These are phyloP conservation scores for Vigna trinervia DNA, from an alignment of 306 rosid genomes.

Conservation along the genomic window DNA sequence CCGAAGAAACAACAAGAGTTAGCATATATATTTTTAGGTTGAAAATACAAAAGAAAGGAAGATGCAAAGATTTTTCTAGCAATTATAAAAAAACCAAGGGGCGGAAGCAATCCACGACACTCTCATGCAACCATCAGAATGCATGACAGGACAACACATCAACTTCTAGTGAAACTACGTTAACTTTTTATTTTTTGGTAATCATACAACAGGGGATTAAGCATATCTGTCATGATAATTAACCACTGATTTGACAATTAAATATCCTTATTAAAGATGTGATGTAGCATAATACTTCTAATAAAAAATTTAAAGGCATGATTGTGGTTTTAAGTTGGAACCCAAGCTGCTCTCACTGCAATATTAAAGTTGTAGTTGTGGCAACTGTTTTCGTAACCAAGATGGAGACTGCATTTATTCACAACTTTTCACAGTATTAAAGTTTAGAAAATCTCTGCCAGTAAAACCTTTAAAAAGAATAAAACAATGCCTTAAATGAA, in stretches of 20 bases:
- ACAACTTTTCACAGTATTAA: not conserved
- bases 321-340: not conserved
- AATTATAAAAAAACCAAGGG: not conserved
- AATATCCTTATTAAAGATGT: not conserved
- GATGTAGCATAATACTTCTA: not conserved
- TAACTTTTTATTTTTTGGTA: not conserved
- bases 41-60: not conserved
- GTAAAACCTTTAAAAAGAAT: not conserved
- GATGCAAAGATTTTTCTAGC: not conserved
- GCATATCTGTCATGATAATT: not conserved
- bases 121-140: not conserved
- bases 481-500: not conserved
- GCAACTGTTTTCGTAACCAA: not conserved
- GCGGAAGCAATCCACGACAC: not conserved
- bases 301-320: not conserved
- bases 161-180: not conserved
- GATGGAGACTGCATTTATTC: not conserved
- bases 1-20: not conserved
- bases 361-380: not conserved
- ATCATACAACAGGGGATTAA: constrained; percentile 4
- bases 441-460: not conserved
- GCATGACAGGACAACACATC: not conserved
- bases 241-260: not conserved
- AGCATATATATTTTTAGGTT: too few relatives aligned
- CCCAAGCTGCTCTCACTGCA: not conserved